Evolutionary conservation across 495 filamentous ascomycete species (phyloP).

Genomic region (Clavariopsis aquatica): DNA sequence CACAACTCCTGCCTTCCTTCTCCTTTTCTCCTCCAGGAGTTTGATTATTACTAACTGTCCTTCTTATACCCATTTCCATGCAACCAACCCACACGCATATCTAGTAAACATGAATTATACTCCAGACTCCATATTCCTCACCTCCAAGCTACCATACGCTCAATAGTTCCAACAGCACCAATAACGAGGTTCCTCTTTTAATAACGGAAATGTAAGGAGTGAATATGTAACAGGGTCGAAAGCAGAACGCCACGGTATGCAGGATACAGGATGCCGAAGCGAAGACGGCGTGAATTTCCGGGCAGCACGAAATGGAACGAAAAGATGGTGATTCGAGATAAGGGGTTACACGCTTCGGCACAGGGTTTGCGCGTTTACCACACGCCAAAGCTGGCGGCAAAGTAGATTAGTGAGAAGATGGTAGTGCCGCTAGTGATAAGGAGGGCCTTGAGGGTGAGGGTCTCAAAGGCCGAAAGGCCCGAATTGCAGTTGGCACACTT

Average conservation of each 20-base stretch:
- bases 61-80: not conserved
- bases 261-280: slow-evolving; percentile 17
- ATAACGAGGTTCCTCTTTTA: slow-evolving; percentile 5
- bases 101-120: not conserved
- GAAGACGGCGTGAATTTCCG: not conserved
- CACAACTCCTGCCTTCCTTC: not conserved
- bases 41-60: not conserved
- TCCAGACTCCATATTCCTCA: not conserved
- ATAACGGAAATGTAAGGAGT: slow-evolving; percentile 22
- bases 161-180: not conserved
- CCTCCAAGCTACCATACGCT: not conserved
- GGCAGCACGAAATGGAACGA: not conserved
- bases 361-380: slow-evolving; percentile 45
- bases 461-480: slow-evolving; percentile 64
- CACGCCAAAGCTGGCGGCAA: slow-evolving; percentile 68
- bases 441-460: slow-evolving; percentile 68
- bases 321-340: not conserved
- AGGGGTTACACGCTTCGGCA: not conserved
- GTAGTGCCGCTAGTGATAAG: slow-evolving; percentile 75
- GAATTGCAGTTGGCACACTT: slow-evolving; percentile 68
- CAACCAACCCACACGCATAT: not conserved
- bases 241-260: slow-evolving; percentile 20
- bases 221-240: slow-evolving; percentile 24
- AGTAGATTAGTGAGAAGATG: slow-evolving; percentile 84
- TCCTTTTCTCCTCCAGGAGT: not conserved